Conservation (phyloP, 345 rosid species). For the Psidium guajava region DNA sequence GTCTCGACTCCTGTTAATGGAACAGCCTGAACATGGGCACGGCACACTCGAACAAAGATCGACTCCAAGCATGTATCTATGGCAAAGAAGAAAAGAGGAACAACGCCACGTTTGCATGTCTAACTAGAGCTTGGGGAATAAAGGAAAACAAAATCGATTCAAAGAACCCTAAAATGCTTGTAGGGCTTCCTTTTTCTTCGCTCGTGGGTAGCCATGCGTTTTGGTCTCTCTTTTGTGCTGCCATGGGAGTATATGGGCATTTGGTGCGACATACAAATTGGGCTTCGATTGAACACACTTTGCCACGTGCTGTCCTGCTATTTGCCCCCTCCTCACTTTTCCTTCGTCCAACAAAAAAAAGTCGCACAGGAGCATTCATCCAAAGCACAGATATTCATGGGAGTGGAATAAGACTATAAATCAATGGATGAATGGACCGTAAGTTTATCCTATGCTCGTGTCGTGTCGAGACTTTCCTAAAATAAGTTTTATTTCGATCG, state of each 20-base stretch:
- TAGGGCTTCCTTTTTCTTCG: not conserved
- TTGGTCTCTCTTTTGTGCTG: not conserved
- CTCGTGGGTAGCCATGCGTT: not conserved
- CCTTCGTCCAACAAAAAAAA: no score
- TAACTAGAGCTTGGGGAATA: not conserved
- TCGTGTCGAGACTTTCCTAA: not conserved
- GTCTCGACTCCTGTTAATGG: not conserved
- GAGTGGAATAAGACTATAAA: not conserved
- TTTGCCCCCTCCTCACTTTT: no score
- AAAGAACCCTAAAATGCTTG: not conserved
- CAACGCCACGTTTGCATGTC: not conserved
- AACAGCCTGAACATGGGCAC: not conserved
- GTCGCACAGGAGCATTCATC: not conserved
- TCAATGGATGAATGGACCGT: not conserved
- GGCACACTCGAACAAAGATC: not conserved
- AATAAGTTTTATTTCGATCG: not conserved
- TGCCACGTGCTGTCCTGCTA: no score
- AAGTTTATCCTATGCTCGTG: not conserved
- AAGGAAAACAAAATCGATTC: not conserved
- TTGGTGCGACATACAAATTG: not conserved
- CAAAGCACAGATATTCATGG: not conserved
- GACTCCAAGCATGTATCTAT: not conserved
- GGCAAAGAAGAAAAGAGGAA: not conserved
- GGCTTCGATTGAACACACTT: not conserved
- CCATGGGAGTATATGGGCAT: not conserved